Evolutionary conservation across 441 rosid genomes (phyloP).

Genomic region (Hura crepitans): DNA sequence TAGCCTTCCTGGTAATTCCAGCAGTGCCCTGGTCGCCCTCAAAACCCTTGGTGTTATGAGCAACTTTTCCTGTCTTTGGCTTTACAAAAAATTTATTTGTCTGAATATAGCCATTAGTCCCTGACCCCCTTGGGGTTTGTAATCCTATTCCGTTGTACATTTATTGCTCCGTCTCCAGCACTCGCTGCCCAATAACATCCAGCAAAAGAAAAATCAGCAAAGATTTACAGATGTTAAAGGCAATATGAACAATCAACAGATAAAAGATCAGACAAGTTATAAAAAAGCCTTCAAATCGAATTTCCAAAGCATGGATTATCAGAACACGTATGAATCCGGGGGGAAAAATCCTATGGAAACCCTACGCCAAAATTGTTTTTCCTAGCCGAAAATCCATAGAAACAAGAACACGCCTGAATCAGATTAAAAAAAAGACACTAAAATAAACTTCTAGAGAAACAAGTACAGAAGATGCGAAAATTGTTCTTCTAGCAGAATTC

Average conservation of each 20-base stretch:
- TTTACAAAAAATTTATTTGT: conserved; percentile 77
- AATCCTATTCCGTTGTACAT: conserved; percentile 77
- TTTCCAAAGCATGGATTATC: too few relatives aligned
- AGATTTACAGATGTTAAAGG: background rate
- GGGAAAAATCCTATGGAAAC: too few relatives aligned
- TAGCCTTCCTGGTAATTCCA: conserved; percentile 73
- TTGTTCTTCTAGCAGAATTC: background rate
- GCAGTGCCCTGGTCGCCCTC: conserved; percentile 76
- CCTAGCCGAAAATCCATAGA: too few relatives aligned
- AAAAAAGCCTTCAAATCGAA: too few relatives aligned
- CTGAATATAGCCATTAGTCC: conserved; percentile 89
- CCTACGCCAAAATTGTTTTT: too few relatives aligned
- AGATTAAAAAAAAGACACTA: too few relatives aligned
- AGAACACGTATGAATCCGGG: too few relatives aligned
- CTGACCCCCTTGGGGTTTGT: conserved; percentile 91
- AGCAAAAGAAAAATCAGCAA: background rate
- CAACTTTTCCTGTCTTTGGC: conserved; percentile 60
- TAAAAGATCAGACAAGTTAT: too few relatives aligned
- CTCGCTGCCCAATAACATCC: background rate
- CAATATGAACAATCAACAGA: background rate
- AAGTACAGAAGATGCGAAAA: too few relatives aligned
- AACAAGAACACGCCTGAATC: too few relatives aligned
- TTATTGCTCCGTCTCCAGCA: background rate
- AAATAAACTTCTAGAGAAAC: too few relatives aligned
- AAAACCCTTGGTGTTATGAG: conserved; percentile 49